Evolutionary conservation across 192 early-diverging fungal genomes (phyloP), one percentile per base, ranked within the genome.

Genomic region (Pilaira anomala): DNA sequence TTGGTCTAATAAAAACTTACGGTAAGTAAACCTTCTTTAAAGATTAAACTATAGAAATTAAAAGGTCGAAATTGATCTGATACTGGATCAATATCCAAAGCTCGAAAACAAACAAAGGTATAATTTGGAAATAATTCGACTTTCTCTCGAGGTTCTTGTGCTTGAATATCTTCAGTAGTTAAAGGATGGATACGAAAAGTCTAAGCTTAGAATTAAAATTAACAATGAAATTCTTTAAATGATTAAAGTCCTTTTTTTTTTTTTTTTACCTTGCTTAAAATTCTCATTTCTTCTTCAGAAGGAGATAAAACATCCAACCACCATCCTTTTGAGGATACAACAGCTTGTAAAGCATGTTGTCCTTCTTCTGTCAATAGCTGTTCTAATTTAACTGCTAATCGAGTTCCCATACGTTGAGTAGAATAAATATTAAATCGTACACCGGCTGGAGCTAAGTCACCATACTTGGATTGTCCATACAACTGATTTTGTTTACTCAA

Each of bases 91-190:
- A 69, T 33, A 14, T 79, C 76, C 64, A 77, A 86, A 1, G 80
- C 83, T 26, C 89, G 81, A 62, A 93, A 92, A 65, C 85, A 85
- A 11, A 93, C 81, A 80, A 94, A 92, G 62, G 91, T 91, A 77
- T 98, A 98, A 72, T 89, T 86, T 53, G 78, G 79, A 73, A 94
- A 98, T 29, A 88, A 78, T 74, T 98, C 94, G 68, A 85, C 88
- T 66, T 91, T 96, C 67, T 98, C 96, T 29, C 93, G 83, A 2
- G 86, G 82, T 52, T 94, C 91, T 55, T 92, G 80, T 18, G 85
- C 87, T 58, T 82, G 68, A 70, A 98, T 93, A 69, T 96, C 94
- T 69, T 98, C 94, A 42, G 80, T 81, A 2, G 95, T 95, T 44
- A 97, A 73, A 29, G 93, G 92, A 71, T 97, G 95, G 24, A 97